A percentile compares a stretch with the other conserved stretches of the same genome.
Evolutionary conservation across 306 rosid species (phyloP).

Genomic region (Phaseolus lunatus): DNA sequence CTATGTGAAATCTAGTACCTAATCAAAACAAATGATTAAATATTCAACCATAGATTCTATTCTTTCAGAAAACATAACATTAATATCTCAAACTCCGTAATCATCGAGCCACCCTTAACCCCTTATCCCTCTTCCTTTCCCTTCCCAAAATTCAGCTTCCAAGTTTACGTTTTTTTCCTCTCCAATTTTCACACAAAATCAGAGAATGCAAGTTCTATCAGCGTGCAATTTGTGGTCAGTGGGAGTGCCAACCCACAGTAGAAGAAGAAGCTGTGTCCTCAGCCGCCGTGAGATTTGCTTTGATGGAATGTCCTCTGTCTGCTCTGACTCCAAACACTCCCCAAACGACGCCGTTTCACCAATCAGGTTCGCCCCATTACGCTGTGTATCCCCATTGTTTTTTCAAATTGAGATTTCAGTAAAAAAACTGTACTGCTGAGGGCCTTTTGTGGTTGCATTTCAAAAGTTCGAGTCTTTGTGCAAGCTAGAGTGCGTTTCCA

Average conservation of each 20-base stretch:
- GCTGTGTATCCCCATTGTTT: slow-evolving; percentile 3
- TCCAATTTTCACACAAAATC: neutral
- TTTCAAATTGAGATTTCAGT: neutral
- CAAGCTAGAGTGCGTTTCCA: slow-evolving; percentile 18
- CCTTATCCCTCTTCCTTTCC: slow-evolving; percentile 40
- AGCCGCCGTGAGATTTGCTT: slow-evolving; percentile 78
- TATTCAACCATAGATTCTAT: neutral
- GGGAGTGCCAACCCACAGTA: slow-evolving; percentile 43
- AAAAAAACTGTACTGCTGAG: slow-evolving; percentile 15
- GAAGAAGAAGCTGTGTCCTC: slow-evolving; percentile 32
- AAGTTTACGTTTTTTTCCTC: neutral
- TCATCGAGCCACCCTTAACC: slow-evolving; percentile 39
- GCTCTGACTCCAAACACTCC: slow-evolving; percentile 60
- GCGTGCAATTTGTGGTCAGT: slow-evolving; percentile 60
- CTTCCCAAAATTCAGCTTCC: slow-evolving; percentile 11
- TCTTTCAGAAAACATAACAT: neutral
- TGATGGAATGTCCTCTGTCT: slow-evolving; percentile 70
- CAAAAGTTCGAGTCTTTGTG: slow-evolving; percentile 39
- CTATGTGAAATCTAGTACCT: no score
- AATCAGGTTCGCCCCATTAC: slow-evolving; percentile 51
- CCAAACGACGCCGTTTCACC: slow-evolving; percentile 51
- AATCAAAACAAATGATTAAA: no score
- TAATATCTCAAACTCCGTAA: slow-evolving; percentile 30
- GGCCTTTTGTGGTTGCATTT: neutral
- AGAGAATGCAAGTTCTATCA: slow-evolving; percentile 62